Conservation (phyloP, 345 rosid genomes). For the Hibiscus tridactylites region DNA sequence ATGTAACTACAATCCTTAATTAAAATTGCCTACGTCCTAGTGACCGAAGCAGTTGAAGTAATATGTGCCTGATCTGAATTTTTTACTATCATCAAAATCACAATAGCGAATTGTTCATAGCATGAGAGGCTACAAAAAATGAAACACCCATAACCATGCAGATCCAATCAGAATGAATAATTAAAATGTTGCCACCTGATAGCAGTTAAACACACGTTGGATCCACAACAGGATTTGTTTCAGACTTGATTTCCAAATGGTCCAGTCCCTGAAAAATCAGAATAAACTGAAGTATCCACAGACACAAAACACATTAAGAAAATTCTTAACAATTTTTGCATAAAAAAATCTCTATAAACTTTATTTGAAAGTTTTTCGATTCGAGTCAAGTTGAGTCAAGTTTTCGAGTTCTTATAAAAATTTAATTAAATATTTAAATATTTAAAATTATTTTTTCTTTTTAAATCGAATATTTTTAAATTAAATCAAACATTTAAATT, state of each 20-base stretch:
- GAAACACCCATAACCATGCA: too few relatives aligned
- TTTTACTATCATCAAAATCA: not conserved
- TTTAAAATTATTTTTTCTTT: too few relatives aligned
- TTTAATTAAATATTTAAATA: too few relatives aligned
- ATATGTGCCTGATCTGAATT: not conserved
- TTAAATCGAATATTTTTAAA: too few relatives aligned
- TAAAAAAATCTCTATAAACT: not conserved
- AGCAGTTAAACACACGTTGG: conserved; percentile 33
- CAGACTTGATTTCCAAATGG: conserved; percentile 25
- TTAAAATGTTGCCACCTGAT: conserved; percentile 6
- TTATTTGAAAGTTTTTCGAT: too few relatives aligned
- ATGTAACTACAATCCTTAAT: not conserved
- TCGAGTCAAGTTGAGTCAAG: too few relatives aligned
- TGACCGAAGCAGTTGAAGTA: not conserved
- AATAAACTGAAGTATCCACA: not conserved
- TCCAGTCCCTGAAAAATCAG: conserved; percentile 43
- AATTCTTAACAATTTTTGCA: not conserved
- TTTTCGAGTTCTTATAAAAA: too few relatives aligned
- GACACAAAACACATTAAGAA: not conserved
- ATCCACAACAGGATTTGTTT: conserved; percentile 32
- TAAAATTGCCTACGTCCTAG: not conserved
- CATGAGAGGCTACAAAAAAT: not conserved
- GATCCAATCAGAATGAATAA: not conserved
- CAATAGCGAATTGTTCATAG: not conserved
- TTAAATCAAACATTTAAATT: too few relatives aligned